These are phyloP conservation scores for Eutrema salsugineum DNA, from an alignment of 441 rosid genomes.

Conservation along the genomic window DNA sequence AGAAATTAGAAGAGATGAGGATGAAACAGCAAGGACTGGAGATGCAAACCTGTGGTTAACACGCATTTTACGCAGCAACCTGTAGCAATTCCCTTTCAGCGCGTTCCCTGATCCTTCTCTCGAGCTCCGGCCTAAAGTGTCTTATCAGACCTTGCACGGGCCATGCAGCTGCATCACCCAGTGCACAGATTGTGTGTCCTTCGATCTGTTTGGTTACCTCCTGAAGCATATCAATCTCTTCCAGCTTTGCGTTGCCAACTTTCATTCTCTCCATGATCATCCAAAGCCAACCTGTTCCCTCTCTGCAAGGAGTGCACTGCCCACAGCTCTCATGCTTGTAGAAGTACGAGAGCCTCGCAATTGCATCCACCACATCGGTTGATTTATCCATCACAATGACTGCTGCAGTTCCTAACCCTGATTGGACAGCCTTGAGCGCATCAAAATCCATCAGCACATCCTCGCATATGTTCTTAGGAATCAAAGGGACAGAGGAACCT, in stretches of 20 bases:
- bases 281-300: conserved; percentile 99
- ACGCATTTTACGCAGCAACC: conserved; percentile 72
- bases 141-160: conserved; percentile 98
- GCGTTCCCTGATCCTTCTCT: conserved; percentile 89
- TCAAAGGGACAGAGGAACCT: conserved; percentile 91
- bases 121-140: conserved; percentile 98
- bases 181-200: conserved; percentile 98
- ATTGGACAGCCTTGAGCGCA: conserved; percentile 96
- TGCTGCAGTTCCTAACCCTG: conserved; percentile 96
- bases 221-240: conserved; percentile 99
- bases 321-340: conserved; percentile 99
- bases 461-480: conserved; percentile 83
- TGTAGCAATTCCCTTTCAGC: conserved; percentile 91
- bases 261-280: conserved; percentile 99
- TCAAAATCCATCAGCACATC: conserved; percentile 98
- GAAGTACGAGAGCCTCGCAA: conserved; percentile 98
- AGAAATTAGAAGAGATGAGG: not conserved
- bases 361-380: conserved; percentile 97
- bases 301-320: conserved; percentile 99
- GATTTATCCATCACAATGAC: conserved; percentile 99
- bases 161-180: conserved; percentile 99
- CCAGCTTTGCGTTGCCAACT: conserved; percentile 93
- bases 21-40: not conserved
- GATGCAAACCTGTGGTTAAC: conserved; percentile 46
- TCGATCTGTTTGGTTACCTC: conserved; percentile 99